Conservation (phyloP, 306 rosid genomes). For the Abrus precatorius region DNA sequence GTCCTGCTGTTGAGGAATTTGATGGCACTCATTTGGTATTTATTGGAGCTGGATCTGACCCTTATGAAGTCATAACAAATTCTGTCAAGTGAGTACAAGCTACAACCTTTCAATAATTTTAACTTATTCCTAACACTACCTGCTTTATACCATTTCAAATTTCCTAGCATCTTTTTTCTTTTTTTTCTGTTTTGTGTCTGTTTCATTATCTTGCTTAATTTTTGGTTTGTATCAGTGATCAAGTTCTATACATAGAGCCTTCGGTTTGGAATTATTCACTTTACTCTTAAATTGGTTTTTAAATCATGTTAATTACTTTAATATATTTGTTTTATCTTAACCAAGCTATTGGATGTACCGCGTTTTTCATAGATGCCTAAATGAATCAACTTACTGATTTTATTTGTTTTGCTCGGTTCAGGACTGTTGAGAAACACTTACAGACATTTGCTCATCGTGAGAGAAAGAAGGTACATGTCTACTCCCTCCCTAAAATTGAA, state of each 20-base stretch:
- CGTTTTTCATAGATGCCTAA: background rate
- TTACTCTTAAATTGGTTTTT: background rate
- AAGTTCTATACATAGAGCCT: background rate
- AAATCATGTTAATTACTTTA: background rate
- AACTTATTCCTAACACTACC: background rate
- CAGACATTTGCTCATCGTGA: constrained; percentile 85
- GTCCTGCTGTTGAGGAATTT: constrained; percentile 80
- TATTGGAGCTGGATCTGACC: constrained; percentile 85
- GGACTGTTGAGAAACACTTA: constrained; percentile 84
- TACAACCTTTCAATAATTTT: background rate
- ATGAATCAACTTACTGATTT: constrained; percentile 17
- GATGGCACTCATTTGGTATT: constrained; percentile 86
- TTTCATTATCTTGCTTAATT: background rate
- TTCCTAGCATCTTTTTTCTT: background rate
- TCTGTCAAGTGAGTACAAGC: constrained; percentile 74
- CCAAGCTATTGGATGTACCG: background rate
- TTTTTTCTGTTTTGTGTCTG: background rate
- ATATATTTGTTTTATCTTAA: constrained; percentile 3
- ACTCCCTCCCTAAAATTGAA: constrained; percentile 3
- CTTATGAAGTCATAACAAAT: constrained; percentile 82
- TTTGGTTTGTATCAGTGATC: background rate
- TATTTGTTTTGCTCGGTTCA: constrained; percentile 41
- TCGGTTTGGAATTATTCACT: background rate
- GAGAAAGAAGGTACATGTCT: constrained; percentile 76
- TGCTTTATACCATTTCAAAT: too few relatives aligned